Conservation (phyloP, 2,329 filamentous ascomycete genomes). For the Raffaelea albimanens region DNA sequence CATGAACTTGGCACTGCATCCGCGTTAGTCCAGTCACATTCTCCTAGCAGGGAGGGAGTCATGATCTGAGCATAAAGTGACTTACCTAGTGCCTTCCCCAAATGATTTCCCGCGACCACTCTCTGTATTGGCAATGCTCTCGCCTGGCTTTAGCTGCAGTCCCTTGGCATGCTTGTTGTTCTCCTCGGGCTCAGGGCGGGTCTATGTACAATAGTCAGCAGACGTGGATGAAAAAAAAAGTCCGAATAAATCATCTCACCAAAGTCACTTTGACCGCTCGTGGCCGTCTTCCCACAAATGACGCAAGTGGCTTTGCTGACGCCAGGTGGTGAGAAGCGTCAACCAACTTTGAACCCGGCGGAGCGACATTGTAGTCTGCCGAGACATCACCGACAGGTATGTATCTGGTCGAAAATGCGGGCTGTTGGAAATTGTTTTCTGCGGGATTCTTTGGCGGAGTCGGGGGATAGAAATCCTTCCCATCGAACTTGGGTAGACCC, state of each 20-base stretch:
- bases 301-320: not conserved
- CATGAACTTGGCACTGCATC: slow-evolving; percentile 27
- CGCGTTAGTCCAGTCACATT: too few relatives aligned
- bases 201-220: too few relatives aligned
- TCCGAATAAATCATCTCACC: slow-evolving; percentile 7
- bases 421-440: not conserved
- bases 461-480: slow-evolving; percentile 53
- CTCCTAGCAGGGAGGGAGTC: too few relatives aligned
- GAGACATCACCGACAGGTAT: slow-evolving; percentile 4
- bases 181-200: too few relatives aligned
- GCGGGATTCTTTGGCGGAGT: slow-evolving; percentile 28
- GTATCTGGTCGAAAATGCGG: not conserved
- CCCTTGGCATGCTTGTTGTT: too few relatives aligned
- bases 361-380: not conserved
- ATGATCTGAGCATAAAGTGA: too few relatives aligned
- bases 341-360: not conserved
- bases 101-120: too few relatives aligned
- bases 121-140: not conserved
- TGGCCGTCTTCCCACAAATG: too few relatives aligned
- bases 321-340: not conserved
- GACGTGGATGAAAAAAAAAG: too few relatives aligned
- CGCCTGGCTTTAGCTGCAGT: not conserved
- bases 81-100: slow-evolving; percentile 5
- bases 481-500: slow-evolving; percentile 54
- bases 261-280: slow-evolving; percentile 3